Base-by-base conservation (phyloP, 345 rosid genomes). In the Dovyalis caffra region DNA sequence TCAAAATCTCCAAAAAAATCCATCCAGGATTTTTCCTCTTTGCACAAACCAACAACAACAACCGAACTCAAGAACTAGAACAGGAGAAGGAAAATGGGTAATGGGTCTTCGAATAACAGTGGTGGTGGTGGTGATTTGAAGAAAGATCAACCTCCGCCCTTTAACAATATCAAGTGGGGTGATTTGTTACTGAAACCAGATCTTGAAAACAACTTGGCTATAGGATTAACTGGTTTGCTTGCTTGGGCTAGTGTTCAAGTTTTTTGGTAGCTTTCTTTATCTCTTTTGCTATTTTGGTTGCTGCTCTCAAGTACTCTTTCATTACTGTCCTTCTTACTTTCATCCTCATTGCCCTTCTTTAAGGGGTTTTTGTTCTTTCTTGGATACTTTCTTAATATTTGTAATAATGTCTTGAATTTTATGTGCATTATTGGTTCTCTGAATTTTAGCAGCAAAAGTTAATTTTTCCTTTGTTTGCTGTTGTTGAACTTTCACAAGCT, bases 281-380 rank as follows among this genome's bases (percentile, higher is more conserved):
- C 49, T 90, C 98, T 8, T 76, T 81, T 5, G 93, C 97, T 12
- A 92, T 92, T 64, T 87, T 94, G n/a, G 86, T 88, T 89, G n/a
- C n/a, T n/a, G n/a, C n/a, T n/a, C n/a, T n/a, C n/a, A n/a, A n/a
- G n/a, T n/a, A n/a, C n/a, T n/a, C 97, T 16, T 90, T 91, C 78
- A 85, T 94, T 47, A 97, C 97, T 40, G 95, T 97, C 3, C 77
- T 91, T 0, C 93, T 91, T 69, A 31, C 92, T 78, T 86, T 94
- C 88, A 92, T 94, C 49, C 92, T 94, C 78, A 86, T 92, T 64
- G 86, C 97, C 34, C 97, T 92, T 43, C 92, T 93, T 70, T 90
- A 79, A 80, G 63, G 4, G 20, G 25, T 15, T 15, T 21, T 58
- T 58, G 51, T 23, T 20, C 26, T 7, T n/a, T 51, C 10, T n/a